A percentile compares a stretch with the other conserved stretches of the same genome.
Conservation (phyloP, 345 rosid species). For the Lenwebbia sp. region DNA sequence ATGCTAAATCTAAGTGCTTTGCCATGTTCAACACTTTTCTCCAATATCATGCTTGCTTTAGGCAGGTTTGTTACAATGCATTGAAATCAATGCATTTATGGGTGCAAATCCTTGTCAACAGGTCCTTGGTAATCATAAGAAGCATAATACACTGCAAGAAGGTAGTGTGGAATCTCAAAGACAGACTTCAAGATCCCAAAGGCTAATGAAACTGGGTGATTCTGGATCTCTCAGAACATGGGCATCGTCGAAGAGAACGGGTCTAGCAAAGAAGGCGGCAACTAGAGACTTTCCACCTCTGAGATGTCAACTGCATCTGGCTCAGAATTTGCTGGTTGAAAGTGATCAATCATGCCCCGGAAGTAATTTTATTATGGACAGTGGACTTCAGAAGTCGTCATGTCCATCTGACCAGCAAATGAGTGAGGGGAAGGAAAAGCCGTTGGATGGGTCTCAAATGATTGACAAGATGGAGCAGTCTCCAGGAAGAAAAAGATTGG, state of each 20-base stretch:
- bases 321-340: constrained; percentile 34
- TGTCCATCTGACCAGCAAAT: constrained; percentile 18
- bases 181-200: constrained; percentile 8
- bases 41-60: neutral
- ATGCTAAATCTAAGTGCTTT: neutral
- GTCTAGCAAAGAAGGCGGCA: constrained; percentile 35
- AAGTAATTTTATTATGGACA: constrained; percentile 22
- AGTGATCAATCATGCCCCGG: constrained; percentile 25
- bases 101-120: constrained; percentile 6
- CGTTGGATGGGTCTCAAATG: neutral
- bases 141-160: constrained; percentile 22
- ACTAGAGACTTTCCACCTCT: constrained; percentile 17
- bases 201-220: constrained; percentile 28
- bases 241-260: constrained; percentile 51
- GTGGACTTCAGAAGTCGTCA: constrained; percentile 17
- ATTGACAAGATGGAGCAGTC: constrained; percentile 12
- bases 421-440: constrained; percentile 9
- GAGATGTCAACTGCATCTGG: constrained; percentile 30
- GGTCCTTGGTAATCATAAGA: constrained; percentile 29
- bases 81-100: neutral
- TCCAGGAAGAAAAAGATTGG: constrained; percentile 26
- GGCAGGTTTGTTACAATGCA: neutral
- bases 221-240: constrained; percentile 50
- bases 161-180: constrained; percentile 13
- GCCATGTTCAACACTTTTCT: neutral